These are phyloP conservation scores for Ettlia oleoabundans DNA, from an alignment of 139 green algal genomes.

Conservation along the genomic window DNA sequence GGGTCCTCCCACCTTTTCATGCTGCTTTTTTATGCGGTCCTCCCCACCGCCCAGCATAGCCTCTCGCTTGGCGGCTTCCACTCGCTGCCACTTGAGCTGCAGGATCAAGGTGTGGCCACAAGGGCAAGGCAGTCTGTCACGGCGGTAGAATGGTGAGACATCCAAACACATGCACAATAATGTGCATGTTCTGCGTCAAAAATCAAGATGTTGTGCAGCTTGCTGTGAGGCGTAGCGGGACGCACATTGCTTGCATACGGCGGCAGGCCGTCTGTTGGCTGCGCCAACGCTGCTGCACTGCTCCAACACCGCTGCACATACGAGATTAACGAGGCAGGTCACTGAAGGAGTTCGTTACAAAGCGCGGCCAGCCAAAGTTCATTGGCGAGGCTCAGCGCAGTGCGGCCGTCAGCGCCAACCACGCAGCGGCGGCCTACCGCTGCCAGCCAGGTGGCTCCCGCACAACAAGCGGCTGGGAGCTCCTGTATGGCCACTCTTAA, in stretches of 20 bases:
- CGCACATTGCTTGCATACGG: constrained; percentile 10
- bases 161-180: no score
- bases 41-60: constrained; percentile 40
- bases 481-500: no score
- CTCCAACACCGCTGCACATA: constrained; percentile 5
- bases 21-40: constrained; percentile 42
- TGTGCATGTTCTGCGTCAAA: no score
- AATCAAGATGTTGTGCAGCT: no score
- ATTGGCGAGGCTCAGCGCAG: no score
- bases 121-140: not conserved
- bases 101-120: not conserved
- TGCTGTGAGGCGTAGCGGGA: not conserved
- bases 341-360: not conserved
- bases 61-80: constrained; percentile 16
- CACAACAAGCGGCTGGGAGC: no score
- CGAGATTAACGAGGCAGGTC: not conserved
- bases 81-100: constrained; percentile 36
- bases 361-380: no score
- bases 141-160: no score
- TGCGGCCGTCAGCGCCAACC: no score
- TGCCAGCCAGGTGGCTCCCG: not conserved
- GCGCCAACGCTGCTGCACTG: not conserved
- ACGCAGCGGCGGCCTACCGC: not conserved
- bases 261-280: constrained; percentile 18
- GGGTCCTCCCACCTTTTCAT: constrained; percentile 52